A percentile compares a stretch with the other conserved stretches of the same genome.
Evolutionary conservation across 176 grass and related monocot species (phyloP).

Genomic region (Cenchrus fungigraminus): DNA sequence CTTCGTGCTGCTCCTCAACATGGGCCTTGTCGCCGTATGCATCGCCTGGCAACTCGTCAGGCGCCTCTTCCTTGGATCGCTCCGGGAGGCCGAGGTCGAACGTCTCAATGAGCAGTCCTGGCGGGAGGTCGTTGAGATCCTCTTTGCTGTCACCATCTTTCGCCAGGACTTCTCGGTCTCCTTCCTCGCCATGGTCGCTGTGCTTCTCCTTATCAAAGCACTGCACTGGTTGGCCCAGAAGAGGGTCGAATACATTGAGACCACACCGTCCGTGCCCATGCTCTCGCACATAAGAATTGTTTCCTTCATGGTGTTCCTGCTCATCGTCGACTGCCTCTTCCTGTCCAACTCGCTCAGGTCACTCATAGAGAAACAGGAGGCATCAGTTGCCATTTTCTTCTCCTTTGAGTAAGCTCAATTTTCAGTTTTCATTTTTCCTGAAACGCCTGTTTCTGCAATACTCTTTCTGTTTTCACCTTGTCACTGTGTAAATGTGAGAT

Average conservation of each 20-base stretch:
- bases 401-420: constrained; percentile 82
- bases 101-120: constrained; percentile 94
- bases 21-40: constrained; percentile 85
- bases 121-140: constrained; percentile 93
- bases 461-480: background rate
- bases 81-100: constrained; percentile 91
- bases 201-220: constrained; percentile 76
- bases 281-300: constrained; percentile 82
- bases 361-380: constrained; percentile 64
- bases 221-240: constrained; percentile 93
- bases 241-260: constrained; percentile 94
- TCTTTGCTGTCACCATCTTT: constrained; percentile 96
- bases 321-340: constrained; percentile 75
- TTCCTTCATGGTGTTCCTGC: constrained; percentile 85
- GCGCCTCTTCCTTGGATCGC: constrained; percentile 80
- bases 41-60: constrained; percentile 86
- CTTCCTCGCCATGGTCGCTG: constrained; percentile 83
- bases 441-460: background rate
- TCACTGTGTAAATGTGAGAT: background rate
- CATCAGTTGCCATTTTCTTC: constrained; percentile 92
- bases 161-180: constrained; percentile 96
- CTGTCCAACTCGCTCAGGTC: constrained; percentile 66
- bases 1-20: constrained; percentile 94
- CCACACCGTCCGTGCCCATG: constrained; percentile 78
- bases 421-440: background rate